Conservation (phyloP, 1,284 basidiomycete genomes). For the Sporisorium iseilematis-ciliati region DNA sequence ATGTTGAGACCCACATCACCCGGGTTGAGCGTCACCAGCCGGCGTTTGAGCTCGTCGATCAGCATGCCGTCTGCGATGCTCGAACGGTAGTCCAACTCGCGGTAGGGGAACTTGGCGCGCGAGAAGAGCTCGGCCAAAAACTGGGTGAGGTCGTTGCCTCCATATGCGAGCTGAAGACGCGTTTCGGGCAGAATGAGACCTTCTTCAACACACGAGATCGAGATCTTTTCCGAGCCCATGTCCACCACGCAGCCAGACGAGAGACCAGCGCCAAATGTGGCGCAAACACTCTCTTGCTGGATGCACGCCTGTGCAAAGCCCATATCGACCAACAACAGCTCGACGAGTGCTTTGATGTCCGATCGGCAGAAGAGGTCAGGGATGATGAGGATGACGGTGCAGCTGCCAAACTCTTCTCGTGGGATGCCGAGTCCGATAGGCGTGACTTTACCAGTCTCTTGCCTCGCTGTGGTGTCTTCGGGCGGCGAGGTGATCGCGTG, state of each 20-base stretch:
- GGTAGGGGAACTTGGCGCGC: conserved; percentile 88
- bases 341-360: conserved; percentile 84
- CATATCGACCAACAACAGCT: conserved; percentile 82
- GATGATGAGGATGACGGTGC: conserved; percentile 88
- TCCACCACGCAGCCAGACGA: conserved; percentile 95
- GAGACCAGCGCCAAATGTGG: conserved; percentile 94
- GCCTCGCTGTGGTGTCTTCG: conserved; percentile 42
- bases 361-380: conserved; percentile 90
- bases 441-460: conserved; percentile 35
- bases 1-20: conserved; percentile 66
- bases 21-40: conserved; percentile 65
- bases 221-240: conserved; percentile 86
- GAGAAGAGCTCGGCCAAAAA: conserved; percentile 85
- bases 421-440: conserved; percentile 64
- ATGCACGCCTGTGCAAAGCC: conserved; percentile 72
- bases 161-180: conserved; percentile 86
- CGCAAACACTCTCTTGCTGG: conserved; percentile 80
- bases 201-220: conserved; percentile 94
- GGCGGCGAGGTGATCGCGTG: conserved; percentile 63
- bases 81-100: conserved; percentile 76
- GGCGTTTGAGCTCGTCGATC: conserved; percentile 64
- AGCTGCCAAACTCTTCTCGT: conserved; percentile 63
- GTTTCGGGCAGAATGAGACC: conserved; percentile 89
- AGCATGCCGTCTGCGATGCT: conserved; percentile 60
- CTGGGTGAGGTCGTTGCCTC: conserved; percentile 91